Base-by-base conservation (phyloP, 2,329 filamentous ascomycete genomes). In the Metarhizium humberi region DNA sequence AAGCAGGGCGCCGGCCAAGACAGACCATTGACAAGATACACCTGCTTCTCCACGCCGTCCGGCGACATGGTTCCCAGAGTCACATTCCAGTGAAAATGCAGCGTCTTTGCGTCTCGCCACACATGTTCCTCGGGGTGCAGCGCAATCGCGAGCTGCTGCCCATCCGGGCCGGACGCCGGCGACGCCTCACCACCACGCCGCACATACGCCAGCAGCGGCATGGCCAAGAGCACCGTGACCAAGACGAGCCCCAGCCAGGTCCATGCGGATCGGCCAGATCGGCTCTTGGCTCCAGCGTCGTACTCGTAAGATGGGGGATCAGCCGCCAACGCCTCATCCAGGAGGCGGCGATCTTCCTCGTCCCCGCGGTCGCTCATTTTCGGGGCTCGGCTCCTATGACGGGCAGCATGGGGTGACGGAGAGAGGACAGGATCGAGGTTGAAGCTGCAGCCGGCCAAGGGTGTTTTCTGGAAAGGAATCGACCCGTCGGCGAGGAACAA, bases 1-100 rank as follows among this genome's bases (percentile, higher is more conserved):
- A 18, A 51, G 29, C 2, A n/a, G 5, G 2, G 7, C 11, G 7
- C 11, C 20, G 25, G 6, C 32, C 32, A 34, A 58, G 30, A 54
- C 51, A 4, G 49, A 64, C 63, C 60, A 29, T 65, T 65, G 11
- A 65, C 57, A 7, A 63, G 60, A 51, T 63, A 65, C 3, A 65
- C 61, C 34, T 54, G 52, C 55, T 64, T 65, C 56, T 61, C 55
- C 25, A 65, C 63, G 1, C 62, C 62, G 18, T 64, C 62, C 4
- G 62, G 62, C 13, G 58, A 45, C 42, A 54, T 54, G 4, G 20
- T 45, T 6, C 57, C 61, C 14, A 55, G n/a, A 0, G 60, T 62
- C 18, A 63, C 50, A 48, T 59, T 60, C 62, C 62, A 63, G 16
- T 59, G 49, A 46, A 63, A 60, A 3, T 53, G 50, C 6, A 62